Conservation (phyloP, 495 filamentous ascomycete species). For the Penicillium pancosmium region DNA sequence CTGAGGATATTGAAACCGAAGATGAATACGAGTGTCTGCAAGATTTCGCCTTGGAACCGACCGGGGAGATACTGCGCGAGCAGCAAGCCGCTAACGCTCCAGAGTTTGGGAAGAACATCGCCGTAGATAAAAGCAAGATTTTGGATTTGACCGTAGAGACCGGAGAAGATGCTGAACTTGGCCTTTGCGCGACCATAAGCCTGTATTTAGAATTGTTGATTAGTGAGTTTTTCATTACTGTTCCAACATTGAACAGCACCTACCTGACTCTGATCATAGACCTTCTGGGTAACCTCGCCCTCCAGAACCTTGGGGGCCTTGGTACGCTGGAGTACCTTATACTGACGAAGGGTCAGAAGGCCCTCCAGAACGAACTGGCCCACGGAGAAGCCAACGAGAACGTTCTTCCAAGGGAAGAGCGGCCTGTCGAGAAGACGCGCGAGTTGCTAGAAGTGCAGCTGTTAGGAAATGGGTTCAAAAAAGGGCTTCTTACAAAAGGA, state of each 20-base stretch:
- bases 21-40: conserved; percentile 90
- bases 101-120: conserved; percentile 87
- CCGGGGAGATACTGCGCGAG: conserved; percentile 72
- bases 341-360: conserved; percentile 84
- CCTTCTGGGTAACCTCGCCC: conserved; percentile 83
- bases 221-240: conserved; percentile 7
- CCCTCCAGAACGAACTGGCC: conserved; percentile 87
- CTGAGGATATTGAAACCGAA: conserved; percentile 82
- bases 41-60: conserved; percentile 86
- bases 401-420: conserved; percentile 93
- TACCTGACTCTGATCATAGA: conserved; percentile 92
- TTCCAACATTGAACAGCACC: background rate
- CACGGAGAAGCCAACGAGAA: conserved; percentile 90
- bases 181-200: conserved; percentile 95
- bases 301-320: conserved; percentile 82
- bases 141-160: conserved; percentile 82
- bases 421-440: conserved; percentile 87
- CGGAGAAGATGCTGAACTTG: conserved; percentile 77
- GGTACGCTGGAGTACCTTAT: conserved; percentile 75
- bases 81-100: conserved; percentile 76
- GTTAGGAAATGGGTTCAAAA: conserved; percentile 17
- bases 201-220: conserved; percentile 37
- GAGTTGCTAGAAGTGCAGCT: conserved; percentile 64
- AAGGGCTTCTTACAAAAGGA: background rate
- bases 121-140: conserved; percentile 86